These are phyloP conservation scores for Aurantiochytrium sp. DNA, from an alignment of 108 stramenopile genomes.

Conservation along the genomic window DNA sequence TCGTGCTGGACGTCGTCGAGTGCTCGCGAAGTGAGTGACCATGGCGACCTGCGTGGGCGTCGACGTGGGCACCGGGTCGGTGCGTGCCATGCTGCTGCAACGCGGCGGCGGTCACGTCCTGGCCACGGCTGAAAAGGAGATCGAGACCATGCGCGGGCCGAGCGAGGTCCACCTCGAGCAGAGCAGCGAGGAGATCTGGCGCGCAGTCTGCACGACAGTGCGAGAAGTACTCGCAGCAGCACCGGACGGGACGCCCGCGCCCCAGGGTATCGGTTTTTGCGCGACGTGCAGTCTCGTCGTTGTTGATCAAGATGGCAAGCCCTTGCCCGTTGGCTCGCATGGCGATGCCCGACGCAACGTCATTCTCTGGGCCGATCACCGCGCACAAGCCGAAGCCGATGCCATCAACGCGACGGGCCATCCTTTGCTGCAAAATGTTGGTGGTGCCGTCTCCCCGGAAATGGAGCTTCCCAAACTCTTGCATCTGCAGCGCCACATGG, in stretches of 20 bases:
- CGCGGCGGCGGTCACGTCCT: background rate
- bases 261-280: conserved; percentile 11
- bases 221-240: background rate
- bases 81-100: background rate
- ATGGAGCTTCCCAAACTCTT: conserved; percentile 23
- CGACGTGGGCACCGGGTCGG: conserved; percentile 25
- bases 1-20: background rate
- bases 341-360: conserved; percentile 7
- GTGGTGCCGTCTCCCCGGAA: conserved; percentile 22
- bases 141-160: background rate
- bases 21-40: too few relatives aligned
- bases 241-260: background rate
- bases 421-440: background rate
- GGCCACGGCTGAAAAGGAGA: background rate
- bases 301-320: background rate
- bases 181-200: conserved; percentile 26
- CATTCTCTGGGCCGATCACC: conserved; percentile 28
- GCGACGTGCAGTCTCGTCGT: conserved; percentile 30
- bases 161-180: conserved; percentile 13
- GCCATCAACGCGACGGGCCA: conserved; percentile 5
- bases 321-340: background rate
- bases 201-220: background rate
- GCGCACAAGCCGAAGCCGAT: conserved; percentile 2
- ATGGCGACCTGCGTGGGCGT: conserved; percentile 11
- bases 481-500: background rate